Evolutionary conservation across 768 basidiomycete genomes (phyloP).

Genomic region (Leccinum fibrillosum): DNA sequence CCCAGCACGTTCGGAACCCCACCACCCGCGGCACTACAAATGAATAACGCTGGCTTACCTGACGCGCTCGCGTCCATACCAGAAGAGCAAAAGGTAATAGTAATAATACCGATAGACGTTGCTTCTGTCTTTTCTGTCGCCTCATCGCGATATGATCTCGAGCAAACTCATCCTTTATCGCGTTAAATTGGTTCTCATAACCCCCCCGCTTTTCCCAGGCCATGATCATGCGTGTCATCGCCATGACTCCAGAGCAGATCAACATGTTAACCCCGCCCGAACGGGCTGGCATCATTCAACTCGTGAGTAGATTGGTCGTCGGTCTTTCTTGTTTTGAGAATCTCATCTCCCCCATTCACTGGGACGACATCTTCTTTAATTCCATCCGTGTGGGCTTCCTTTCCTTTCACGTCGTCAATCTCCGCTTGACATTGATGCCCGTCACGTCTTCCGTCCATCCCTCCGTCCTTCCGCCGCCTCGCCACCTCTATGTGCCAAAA

Average conservation of each 20-base stretch:
- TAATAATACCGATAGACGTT: constrained; percentile 15
- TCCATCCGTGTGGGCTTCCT: too few relatives aligned
- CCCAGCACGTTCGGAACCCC: constrained; percentile 19
- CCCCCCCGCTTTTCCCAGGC: constrained; percentile 37
- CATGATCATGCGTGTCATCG: constrained; percentile 74
- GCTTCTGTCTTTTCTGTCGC: constrained; percentile 1
- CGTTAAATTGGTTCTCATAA: constrained; percentile 12
- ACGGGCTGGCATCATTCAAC: constrained; percentile 73
- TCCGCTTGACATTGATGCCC: constrained; percentile 28
- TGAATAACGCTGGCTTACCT: constrained; percentile 32
- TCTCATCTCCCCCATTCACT: too few relatives aligned
- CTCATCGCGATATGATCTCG: not conserved
- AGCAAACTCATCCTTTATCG: not conserved
- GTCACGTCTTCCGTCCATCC: not conserved
- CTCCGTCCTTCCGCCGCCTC: constrained; percentile 13
- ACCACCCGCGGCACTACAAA: constrained; percentile 20
- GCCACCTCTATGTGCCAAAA: constrained; percentile 1
- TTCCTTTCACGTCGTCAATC: not conserved
- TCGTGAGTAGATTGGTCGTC: constrained; percentile 51
- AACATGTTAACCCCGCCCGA: constrained; percentile 69
- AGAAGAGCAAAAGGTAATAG: constrained; percentile 63
- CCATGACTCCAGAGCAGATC: constrained; percentile 85
- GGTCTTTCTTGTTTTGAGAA: not conserved
- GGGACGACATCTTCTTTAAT: not conserved
- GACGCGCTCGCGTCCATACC: constrained; percentile 58